These are phyloP conservation scores for Sergeia podlipaevii DNA, from an alignment of 208 protist species.

Conservation along the genomic window DNA sequence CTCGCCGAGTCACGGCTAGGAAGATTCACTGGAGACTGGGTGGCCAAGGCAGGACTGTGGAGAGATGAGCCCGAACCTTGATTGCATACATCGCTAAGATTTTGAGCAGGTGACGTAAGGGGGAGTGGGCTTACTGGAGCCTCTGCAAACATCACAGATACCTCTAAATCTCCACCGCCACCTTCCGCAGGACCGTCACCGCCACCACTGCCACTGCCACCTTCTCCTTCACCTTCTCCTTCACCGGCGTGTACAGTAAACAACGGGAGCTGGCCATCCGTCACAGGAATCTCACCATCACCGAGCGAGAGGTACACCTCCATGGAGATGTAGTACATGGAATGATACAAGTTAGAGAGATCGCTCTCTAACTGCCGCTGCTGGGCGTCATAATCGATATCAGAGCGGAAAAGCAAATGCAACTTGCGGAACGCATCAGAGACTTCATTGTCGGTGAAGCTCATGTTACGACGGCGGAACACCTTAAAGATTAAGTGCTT, in stretches of 20 bases:
- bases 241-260: too few relatives aligned
- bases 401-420: slow-evolving; percentile 37
- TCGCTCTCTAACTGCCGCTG: slow-evolving; percentile 25
- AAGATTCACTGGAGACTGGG: too few relatives aligned
- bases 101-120: too few relatives aligned
- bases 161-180: neutral
- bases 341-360: slow-evolving; percentile 32
- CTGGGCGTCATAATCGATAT: slow-evolving; percentile 37
- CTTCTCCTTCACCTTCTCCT: slow-evolving; percentile 2
- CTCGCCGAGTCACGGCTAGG: too few relatives aligned
- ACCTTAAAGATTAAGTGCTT: slow-evolving; percentile 60
- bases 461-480: slow-evolving; percentile 42
- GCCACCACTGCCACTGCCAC: neutral
- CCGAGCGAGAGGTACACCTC: slow-evolving; percentile 54
- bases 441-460: slow-evolving; percentile 34
- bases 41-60: too few relatives aligned
- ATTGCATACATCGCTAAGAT: too few relatives aligned
- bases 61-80: too few relatives aligned
- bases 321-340: slow-evolving; percentile 53
- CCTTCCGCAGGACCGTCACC: neutral
- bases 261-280: neutral
- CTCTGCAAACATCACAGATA: too few relatives aligned
- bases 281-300: slow-evolving; percentile 20
- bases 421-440: slow-evolving; percentile 24
- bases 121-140: too few relatives aligned